Evolutionary conservation across 164 flowering plant species (phyloP).

Genomic region (Liquidambar formosana): DNA sequence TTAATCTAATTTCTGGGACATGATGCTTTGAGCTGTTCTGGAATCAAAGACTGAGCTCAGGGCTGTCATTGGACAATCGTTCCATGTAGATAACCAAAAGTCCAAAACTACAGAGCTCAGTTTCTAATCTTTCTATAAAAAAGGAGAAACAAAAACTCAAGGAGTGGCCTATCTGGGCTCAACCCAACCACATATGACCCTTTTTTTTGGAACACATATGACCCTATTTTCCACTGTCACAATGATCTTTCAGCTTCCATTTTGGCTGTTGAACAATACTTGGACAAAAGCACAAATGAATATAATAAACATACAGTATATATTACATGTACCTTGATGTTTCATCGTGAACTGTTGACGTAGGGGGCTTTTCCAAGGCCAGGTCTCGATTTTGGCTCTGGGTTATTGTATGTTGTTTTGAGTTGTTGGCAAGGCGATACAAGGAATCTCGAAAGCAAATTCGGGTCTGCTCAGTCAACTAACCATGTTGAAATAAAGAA

Average conservation of each 20-base stretch:
- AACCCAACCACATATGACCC: too few species aligned
- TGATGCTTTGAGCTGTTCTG: too few species aligned
- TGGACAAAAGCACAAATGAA: not conserved
- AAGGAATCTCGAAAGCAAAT: constrained; percentile 67
- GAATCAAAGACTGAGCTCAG: too few species aligned
- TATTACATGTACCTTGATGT: constrained; percentile 21
- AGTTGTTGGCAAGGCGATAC: constrained; percentile 54
- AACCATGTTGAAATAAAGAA: constrained; percentile 4
- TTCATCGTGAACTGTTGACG: constrained; percentile 3
- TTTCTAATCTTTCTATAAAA: too few species aligned
- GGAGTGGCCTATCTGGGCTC: too few species aligned
- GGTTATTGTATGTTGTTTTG: constrained; percentile 17
- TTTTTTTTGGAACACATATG: too few species aligned
- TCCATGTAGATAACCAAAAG: too few species aligned
- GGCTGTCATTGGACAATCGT: too few species aligned
- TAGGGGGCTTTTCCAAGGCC: constrained; percentile 4
- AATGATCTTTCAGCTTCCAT: not conserved
- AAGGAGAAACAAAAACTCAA: too few species aligned
- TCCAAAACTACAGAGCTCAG: too few species aligned
- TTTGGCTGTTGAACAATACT: not conserved
- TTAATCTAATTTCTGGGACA: too few species aligned
- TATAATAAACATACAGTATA: not conserved
- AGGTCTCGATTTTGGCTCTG: constrained; percentile 12
- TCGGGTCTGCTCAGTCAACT: constrained; percentile 51
- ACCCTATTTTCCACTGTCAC: not conserved